phyloP scores from a whole-genome alignment of 2,329 filamentous ascomycete species.

The Sporothrix pallida region DNA sequence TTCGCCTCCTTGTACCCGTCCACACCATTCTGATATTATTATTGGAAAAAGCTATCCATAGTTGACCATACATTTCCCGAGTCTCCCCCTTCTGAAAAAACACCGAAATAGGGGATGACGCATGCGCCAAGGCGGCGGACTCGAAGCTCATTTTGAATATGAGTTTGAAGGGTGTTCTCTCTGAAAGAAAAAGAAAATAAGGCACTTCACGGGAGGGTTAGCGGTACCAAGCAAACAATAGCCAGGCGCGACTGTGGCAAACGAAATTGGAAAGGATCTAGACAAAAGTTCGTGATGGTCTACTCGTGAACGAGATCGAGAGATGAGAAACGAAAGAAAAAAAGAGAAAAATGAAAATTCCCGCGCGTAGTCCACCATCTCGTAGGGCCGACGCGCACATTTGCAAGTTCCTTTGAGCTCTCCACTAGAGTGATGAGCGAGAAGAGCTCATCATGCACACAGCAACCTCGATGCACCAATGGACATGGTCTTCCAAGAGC shows the following conservation, averaged over 20 bases:
- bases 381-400: neutral
- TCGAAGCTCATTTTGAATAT: conserved; percentile 23
- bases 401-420: neutral
- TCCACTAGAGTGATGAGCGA: neutral
- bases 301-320: neutral
- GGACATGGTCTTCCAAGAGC: neutral
- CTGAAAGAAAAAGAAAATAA: conserved; percentile 11
- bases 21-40: neutral
- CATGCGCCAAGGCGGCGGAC: conserved; percentile 27
- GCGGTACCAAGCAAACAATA: neutral
- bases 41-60: neutral
- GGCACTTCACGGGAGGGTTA: neutral
- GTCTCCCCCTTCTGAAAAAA: neutral
- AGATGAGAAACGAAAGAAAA: neutral
- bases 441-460: too few relatives aligned
- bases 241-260: neutral
- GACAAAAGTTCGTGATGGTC: neutral
- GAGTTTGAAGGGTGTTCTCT: neutral
- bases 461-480: too few relatives aligned
- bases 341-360: neutral
- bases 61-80: too few relatives aligned
- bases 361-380: neutral
- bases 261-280: neutral
- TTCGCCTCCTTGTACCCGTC: neutral
- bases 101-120: conserved; percentile 3